phyloP scores from a whole-genome alignment of 148 eudicot species.

The Heliosperma pusillum region DNA sequence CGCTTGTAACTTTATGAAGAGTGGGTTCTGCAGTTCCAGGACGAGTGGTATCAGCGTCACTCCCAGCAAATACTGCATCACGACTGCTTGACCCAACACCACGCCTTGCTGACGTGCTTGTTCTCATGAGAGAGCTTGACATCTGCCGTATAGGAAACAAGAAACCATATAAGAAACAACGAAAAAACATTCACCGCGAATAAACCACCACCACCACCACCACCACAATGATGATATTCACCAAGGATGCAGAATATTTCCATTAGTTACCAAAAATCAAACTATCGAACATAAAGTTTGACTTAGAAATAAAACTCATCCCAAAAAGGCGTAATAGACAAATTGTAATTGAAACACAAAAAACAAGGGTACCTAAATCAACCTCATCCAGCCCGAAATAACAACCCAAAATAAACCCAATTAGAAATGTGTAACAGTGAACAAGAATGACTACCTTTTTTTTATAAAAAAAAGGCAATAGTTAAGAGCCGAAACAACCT shows the following conservation, averaged over 20 bases:
- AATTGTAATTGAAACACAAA: background rate
- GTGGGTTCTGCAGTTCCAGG: constrained; percentile 23
- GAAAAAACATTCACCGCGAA: background rate
- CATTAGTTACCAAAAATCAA: background rate
- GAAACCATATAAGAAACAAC: background rate
- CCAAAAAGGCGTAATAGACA: background rate
- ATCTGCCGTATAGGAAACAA: constrained; percentile 17
- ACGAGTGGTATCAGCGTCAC: constrained; percentile 30
- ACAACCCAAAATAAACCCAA: too few species aligned
- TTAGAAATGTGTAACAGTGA: too few species aligned
- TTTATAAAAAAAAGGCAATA: too few species aligned
- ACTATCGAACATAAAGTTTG: background rate
- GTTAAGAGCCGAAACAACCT: background rate
- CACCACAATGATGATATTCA: too few species aligned
- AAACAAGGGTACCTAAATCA: background rate
- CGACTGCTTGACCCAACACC: constrained; percentile 46
- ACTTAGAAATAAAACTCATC: background rate
- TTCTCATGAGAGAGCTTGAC: constrained; percentile 24
- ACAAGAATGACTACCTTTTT: too few species aligned
- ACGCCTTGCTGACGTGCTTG: constrained; percentile 37
- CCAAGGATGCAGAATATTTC: background rate
- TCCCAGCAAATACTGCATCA: constrained; percentile 38
- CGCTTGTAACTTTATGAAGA: constrained; percentile 30
- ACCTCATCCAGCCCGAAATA: too few species aligned
- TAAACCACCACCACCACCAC: background rate